Evolutionary conservation across 192 early-diverging fungal genomes (phyloP).

Genomic region (Phycomyces blakesleeanus): DNA sequence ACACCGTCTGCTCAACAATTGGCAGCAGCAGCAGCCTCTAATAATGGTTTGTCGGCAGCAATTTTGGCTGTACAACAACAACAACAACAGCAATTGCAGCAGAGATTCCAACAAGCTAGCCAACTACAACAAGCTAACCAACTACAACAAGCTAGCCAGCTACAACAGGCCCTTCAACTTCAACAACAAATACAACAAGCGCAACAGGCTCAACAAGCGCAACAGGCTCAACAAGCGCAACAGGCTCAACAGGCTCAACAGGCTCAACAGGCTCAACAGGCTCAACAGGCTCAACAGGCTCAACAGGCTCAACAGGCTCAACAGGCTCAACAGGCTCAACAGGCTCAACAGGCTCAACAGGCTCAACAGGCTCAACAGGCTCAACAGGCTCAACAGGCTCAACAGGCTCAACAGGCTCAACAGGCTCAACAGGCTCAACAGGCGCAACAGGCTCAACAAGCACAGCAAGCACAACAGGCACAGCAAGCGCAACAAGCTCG

Average conservation of each 20-base stretch:
- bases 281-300: neutral
- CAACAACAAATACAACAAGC: conserved; percentile 24
- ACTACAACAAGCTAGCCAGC: conserved; percentile 9
- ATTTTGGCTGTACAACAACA: conserved; percentile 9
- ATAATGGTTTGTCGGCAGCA: conserved; percentile 12
- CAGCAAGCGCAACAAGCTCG: conserved; percentile 8
- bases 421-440: conserved; percentile 9
- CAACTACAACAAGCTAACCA: conserved; percentile 17
- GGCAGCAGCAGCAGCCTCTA: conserved; percentile 13
- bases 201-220: conserved; percentile 7
- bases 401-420: conserved; percentile 29
- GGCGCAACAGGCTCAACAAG: conserved; percentile 7
- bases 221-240: conserved; percentile 7
- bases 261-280: neutral
- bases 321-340: conserved; percentile 4
- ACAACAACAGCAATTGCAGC: conserved; percentile 15
- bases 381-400: conserved; percentile 18
- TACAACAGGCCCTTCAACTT: conserved; percentile 27
- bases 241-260: conserved; percentile 6
- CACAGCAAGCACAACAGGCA: conserved; percentile 1
- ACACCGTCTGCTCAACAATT: conserved; percentile 11
- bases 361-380: conserved; percentile 15
- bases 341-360: neutral
- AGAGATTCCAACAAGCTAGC: conserved; percentile 1
- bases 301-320: conserved; percentile 3